Conservation (phyloP, 768 basidiomycete genomes). For the Kwoniella sp. region DNA sequence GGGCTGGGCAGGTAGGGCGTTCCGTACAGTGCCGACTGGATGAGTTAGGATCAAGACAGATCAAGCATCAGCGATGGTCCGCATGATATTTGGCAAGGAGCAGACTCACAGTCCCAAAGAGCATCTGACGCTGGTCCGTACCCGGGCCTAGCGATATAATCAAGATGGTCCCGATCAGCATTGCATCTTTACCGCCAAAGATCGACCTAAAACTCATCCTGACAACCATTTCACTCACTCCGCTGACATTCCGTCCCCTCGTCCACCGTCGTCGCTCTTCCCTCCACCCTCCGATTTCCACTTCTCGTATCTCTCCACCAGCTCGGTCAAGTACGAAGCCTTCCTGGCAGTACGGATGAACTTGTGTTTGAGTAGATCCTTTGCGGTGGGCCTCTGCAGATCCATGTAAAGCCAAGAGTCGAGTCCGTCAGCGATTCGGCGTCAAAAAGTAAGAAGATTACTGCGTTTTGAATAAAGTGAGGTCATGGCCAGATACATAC, state of each 20-base stretch:
- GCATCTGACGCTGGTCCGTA: slow-evolving; percentile 63
- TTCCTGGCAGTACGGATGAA: slow-evolving; percentile 95
- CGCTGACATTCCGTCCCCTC: slow-evolving; percentile 22
- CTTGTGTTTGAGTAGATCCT: slow-evolving; percentile 92
- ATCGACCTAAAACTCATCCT: too few species aligned
- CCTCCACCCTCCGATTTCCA: slow-evolving; percentile 91
- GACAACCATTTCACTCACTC: slow-evolving; percentile 21
- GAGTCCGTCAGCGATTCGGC: too few species aligned
- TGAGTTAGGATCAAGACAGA: neutral
- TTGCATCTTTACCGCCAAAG: too few species aligned
- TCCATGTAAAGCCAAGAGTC: neutral
- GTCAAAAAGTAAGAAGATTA: too few species aligned
- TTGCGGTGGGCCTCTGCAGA: slow-evolving; percentile 82
- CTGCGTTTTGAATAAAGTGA: neutral
- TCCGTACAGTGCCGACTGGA: slow-evolving; percentile 80
- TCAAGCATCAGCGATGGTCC: neutral
- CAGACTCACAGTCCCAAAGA: slow-evolving; percentile 71
- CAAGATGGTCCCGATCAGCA: neutral
- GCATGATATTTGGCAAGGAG: neutral
- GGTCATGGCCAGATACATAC: slow-evolving; percentile 64
- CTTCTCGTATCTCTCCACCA: slow-evolving; percentile 90
- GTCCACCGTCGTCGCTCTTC: slow-evolving; percentile 58
- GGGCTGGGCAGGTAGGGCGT: slow-evolving; percentile 58
- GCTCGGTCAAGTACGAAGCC: slow-evolving; percentile 87
- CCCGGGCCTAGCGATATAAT: slow-evolving; percentile 19